These are phyloP conservation scores for Crithidia bombi DNA, from an alignment of 208 protist species.

Conservation along the genomic window DNA sequence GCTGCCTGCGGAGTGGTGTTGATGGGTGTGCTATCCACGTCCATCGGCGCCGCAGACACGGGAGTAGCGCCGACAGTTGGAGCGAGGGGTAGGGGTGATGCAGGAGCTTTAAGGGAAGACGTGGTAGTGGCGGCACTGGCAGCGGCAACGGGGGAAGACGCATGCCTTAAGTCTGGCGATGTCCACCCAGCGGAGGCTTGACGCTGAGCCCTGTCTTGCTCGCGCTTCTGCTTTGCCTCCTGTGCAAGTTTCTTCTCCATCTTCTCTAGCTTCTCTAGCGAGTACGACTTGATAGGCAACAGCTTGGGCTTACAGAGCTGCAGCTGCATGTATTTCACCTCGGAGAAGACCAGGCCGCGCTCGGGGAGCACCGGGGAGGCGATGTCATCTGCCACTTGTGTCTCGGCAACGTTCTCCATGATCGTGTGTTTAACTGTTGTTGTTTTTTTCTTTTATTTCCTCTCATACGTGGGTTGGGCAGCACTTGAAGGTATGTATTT, in stretches of 20 bases:
- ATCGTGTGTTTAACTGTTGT: neutral
- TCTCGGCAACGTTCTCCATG: slow-evolving; percentile 4
- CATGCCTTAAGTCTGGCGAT: neutral
- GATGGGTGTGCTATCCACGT: neutral
- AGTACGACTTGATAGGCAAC: slow-evolving; percentile 96
- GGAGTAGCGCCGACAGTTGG: neutral
- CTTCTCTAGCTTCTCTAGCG: slow-evolving; percentile 91
- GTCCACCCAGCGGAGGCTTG: slow-evolving; percentile 41
- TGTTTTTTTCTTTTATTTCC: slow-evolving; percentile 11
- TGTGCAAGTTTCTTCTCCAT: slow-evolving; percentile 82
- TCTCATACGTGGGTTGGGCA: neutral
- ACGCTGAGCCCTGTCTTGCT: slow-evolving; percentile 34
- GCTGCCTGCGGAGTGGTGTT: neutral
- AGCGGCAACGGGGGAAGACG: neutral
- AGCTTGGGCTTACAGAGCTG: slow-evolving; percentile 97
- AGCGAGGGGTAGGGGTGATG: neutral
- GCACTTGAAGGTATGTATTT: no score
- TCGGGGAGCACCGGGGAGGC: slow-evolving; percentile 78
- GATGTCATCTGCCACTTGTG: slow-evolving; percentile 4
- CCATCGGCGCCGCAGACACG: neutral
- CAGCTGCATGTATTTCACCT: slow-evolving; percentile 71
- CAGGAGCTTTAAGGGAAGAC: neutral
- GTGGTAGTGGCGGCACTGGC: neutral
- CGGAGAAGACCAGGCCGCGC: slow-evolving; percentile 81
- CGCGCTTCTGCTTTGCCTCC: slow-evolving; percentile 57